Evolutionary conservation across 1,139 yeast genomes (phyloP), one percentile per base, ranked within the genome.

Genomic region (Saccharomycopsis hybrid): DNA sequence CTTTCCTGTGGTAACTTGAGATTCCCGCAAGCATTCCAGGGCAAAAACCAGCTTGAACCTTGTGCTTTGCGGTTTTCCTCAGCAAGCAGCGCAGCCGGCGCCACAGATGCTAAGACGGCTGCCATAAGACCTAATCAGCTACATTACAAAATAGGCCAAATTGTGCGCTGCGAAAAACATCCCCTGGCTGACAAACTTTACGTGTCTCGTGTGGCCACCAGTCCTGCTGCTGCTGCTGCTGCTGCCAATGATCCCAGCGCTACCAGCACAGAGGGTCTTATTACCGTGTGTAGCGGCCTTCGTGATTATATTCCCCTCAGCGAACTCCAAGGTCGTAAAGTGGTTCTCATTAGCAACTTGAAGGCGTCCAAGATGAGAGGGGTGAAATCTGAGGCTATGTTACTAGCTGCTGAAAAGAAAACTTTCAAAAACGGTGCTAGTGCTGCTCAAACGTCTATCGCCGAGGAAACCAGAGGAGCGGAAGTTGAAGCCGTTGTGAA

Each of bases 341-440:
- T 81, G 8, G 76, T 81, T 2, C 63, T 78, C 13, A 69, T 82
- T 48, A 78, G 78, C 42, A 82, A 82, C 65, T 68, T 82, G 61
- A 82, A 82, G 62, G 82, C 84, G 5, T 77, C 79, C 2, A 77
- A 81, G 57, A 78, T 82, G 82, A 71, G 88, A 63, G 85, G 85
- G 2, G 70, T 74, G 18, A 61, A 58, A 48, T 77, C 83, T 0
- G 74, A 76, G 53, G 85, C 81, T 1, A 80, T 80, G 85, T 58
- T 80, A 1, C 59, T 80, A 33, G 84, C 84, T 3, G 77, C 82
- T 2, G 73, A 64, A 35, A 46, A 41, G 36, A 37, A 7, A 3
- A 36, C 3, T 7, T 9, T 4, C 2, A 44, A 55, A 44, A 7
- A 46, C 28, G 9, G 29, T 18, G 4, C 32, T n/a, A 57, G 53